Evolutionary conservation across 73 alveolate genomes (phyloP).

Genomic region (Durusdinium trenchii): DNA sequence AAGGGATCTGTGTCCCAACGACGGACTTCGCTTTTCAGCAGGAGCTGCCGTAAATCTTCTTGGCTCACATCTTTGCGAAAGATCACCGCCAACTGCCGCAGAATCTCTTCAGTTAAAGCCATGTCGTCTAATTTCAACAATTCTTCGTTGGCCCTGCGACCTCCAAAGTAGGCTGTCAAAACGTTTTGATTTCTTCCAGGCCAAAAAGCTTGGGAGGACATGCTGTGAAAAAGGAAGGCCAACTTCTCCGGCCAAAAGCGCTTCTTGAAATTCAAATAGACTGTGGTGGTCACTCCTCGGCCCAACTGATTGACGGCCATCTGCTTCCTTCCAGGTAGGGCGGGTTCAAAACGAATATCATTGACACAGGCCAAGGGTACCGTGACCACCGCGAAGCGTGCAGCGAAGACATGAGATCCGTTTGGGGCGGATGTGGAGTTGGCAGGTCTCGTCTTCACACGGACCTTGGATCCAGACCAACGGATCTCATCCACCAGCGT

Average conservation of each 20-base stretch:
- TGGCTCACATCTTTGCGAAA: neutral
- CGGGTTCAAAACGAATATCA: constrained; percentile 13
- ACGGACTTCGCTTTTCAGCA: constrained; percentile 63
- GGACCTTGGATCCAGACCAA: constrained; percentile 22
- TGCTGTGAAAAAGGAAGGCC: constrained; percentile 68
- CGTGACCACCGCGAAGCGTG: constrained; percentile 42
- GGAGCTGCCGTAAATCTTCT: neutral
- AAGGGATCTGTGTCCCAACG: constrained; percentile 87
- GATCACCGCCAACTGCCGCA: constrained; percentile 72
- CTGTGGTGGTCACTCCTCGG: constrained; percentile 67
- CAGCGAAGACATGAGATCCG: too few species aligned
- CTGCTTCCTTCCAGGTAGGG: constrained; percentile 41
- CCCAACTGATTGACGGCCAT: constrained; percentile 59
- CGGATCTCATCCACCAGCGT: neutral
- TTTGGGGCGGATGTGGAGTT: too few species aligned
- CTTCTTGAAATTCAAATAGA: neutral
- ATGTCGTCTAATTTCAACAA: constrained; percentile 1
- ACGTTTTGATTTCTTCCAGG: constrained; percentile 58
- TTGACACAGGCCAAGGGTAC: constrained; percentile 69
- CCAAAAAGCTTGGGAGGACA: constrained; percentile 85
- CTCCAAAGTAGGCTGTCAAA: constrained; percentile 84
- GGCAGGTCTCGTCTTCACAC: neutral
- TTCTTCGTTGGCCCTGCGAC: constrained; percentile 46
- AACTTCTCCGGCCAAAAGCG: constrained; percentile 76
- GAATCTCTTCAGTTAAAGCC: constrained; percentile 17